Evolutionary conservation across 139 green algal genomes (phyloP).

Genomic region (Zygnema circumcarinatum): DNA sequence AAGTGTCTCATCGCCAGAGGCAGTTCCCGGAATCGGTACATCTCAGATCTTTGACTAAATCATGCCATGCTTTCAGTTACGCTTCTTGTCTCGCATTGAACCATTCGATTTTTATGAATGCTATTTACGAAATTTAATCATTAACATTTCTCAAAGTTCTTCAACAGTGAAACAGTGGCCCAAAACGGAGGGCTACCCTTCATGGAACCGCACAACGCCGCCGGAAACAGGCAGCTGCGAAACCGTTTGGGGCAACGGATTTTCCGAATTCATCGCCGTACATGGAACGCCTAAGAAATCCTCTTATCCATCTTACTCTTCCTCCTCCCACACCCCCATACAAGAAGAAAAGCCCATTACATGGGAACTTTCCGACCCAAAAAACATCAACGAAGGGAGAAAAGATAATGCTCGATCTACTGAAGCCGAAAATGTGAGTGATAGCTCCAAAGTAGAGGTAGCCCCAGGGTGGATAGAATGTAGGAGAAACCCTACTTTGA

Average conservation of each 20-base stretch:
- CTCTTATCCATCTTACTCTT: background rate
- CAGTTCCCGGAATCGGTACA: background rate
- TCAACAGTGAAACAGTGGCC: background rate
- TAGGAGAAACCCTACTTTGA: background rate
- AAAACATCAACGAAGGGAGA: background rate
- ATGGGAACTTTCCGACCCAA: background rate
- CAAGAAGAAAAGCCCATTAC: background rate
- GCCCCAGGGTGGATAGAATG: conserved; percentile 1
- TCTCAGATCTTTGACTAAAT: background rate
- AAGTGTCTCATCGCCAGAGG: too few relatives aligned
- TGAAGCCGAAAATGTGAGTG: background rate
- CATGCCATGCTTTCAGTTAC: background rate
- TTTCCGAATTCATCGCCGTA: background rate
- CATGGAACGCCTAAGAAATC: background rate
- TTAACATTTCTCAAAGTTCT: too few relatives aligned
- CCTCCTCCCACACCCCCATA: background rate
- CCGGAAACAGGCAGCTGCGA: background rate
- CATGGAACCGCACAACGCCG: background rate
- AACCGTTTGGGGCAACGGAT: background rate
- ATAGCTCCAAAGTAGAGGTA: background rate
- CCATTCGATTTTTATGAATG: background rate
- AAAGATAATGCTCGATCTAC: background rate
- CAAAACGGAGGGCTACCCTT: background rate
- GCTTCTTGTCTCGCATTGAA: background rate
- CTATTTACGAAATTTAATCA: too few relatives aligned